Evolutionary conservation across 192 early-diverging fungal genomes (phyloP).

Genomic region (Chytriomyces sp.): DNA sequence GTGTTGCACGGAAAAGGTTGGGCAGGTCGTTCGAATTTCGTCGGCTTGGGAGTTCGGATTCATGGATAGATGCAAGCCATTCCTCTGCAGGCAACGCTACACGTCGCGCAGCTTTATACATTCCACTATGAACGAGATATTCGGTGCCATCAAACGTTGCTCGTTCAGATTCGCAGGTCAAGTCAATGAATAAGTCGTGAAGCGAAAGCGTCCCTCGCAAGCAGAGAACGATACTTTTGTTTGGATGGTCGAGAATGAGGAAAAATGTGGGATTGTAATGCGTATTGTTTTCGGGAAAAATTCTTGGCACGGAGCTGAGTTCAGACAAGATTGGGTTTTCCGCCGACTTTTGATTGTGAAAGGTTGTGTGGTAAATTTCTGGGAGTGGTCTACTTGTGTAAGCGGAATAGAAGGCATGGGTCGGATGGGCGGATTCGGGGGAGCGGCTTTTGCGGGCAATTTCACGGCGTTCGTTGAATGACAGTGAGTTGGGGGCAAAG

Average conservation of each 20-base stretch:
- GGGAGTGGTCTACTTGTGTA: constrained; percentile 77
- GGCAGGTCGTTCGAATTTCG: constrained; percentile 38
- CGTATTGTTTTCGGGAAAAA: constrained; percentile 12
- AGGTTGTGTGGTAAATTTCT: constrained; percentile 74
- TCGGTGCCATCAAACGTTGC: constrained; percentile 24
- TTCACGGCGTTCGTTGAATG: constrained; percentile 18
- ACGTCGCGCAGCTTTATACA: constrained; percentile 68
- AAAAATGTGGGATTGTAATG: constrained; percentile 63
- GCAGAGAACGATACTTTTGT: constrained; percentile 76
- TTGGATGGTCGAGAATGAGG: constrained; percentile 81
- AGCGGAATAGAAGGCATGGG: constrained; percentile 78
- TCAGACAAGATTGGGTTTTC: constrained; percentile 6
- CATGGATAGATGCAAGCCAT: constrained; percentile 36
- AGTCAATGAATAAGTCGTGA: constrained; percentile 84
- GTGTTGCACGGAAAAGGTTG: constrained; percentile 13
- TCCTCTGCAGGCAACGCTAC: constrained; percentile 61
- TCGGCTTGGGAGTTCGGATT: constrained; percentile 51
- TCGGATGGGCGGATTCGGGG: constrained; percentile 2
- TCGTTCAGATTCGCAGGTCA: constrained; percentile 77
- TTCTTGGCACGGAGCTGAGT: constrained; percentile 7
- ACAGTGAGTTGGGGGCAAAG: constrained; percentile 22
- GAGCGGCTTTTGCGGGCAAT: constrained; percentile 11
- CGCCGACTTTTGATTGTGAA: constrained; percentile 36
- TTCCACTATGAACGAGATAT: constrained; percentile 76
- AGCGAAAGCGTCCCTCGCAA: constrained; percentile 88